phyloP scores from a whole-genome alignment of 371 early-diverging fungal species.

The Apophysomyces elegans region DNA sequence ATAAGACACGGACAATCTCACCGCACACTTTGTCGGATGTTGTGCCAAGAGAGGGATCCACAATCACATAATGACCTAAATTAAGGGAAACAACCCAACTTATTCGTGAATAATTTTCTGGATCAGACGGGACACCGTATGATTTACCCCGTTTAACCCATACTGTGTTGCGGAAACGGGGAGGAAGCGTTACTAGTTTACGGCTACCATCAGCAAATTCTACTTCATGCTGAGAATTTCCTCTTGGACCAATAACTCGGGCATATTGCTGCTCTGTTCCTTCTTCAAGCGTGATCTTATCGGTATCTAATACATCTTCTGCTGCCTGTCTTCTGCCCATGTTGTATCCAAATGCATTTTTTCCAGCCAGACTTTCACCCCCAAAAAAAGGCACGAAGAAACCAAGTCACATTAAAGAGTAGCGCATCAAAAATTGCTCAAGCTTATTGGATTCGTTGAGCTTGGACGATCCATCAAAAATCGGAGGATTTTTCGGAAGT shows the following conservation, averaged over 20 bases:
- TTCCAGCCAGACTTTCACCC: no score
- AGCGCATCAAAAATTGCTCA: no score
- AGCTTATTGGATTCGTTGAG: no score
- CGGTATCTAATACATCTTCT: conserved; percentile 27
- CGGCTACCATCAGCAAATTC: conserved; percentile 56
- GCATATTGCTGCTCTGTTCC: conserved; percentile 56
- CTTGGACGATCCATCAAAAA: no score
- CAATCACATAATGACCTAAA: conserved; percentile 70
- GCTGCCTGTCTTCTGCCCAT: conserved; percentile 53
- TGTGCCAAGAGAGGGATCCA: conserved; percentile 62
- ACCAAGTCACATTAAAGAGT: no score
- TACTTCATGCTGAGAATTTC: conserved; percentile 78
- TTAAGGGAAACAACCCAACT: no score
- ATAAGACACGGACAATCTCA: conserved; percentile 77
- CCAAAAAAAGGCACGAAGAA: no score
- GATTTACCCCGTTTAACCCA: conserved; percentile 83
- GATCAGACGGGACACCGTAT: no score
- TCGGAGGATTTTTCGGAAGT: no score
- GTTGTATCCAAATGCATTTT: not conserved
- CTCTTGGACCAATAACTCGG: conserved; percentile 69
- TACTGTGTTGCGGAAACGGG: conserved; percentile 78
- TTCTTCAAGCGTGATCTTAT: conserved; percentile 34
- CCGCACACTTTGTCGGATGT: conserved; percentile 74
- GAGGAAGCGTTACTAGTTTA: conserved; percentile 74
- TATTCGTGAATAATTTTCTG: no score